Conservation (phyloP, 2,329 filamentous ascomycete species). For the Cladosporium phlei region DNA sequence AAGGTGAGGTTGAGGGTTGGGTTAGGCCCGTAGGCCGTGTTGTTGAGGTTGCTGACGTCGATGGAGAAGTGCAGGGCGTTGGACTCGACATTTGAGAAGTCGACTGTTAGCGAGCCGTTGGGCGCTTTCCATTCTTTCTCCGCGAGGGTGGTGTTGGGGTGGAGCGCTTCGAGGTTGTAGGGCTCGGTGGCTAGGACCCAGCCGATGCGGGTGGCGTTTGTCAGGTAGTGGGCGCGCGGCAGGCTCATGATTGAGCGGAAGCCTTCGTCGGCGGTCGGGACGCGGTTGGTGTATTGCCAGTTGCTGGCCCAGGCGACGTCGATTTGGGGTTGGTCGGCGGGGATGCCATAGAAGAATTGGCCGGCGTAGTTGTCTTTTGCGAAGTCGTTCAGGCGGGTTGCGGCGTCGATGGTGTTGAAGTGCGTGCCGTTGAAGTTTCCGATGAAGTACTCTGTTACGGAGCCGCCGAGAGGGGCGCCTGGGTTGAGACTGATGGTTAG, state of each 20-base stretch:
- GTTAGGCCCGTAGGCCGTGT: constrained; percentile 12
- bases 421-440: constrained; percentile 59
- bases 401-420: constrained; percentile 44
- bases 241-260: constrained; percentile 50
- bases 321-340: constrained; percentile 37
- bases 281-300: constrained; percentile 50
- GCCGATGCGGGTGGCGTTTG: constrained; percentile 46
- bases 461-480: constrained; percentile 52
- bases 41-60: constrained; percentile 43
- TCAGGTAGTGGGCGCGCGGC: constrained; percentile 48
- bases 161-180: constrained; percentile 45
- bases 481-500: constrained; percentile 53
- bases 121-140: constrained; percentile 37
- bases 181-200: constrained; percentile 48
- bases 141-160: constrained; percentile 40
- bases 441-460: constrained; percentile 51
- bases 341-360: constrained; percentile 49
- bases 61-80: constrained; percentile 51
- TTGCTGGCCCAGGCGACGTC: constrained; percentile 54
- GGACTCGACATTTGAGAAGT: constrained; percentile 47
- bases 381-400: constrained; percentile 20
- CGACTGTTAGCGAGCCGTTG: constrained; percentile 46
- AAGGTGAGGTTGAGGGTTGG: constrained; percentile 49
- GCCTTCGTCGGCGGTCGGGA: constrained; percentile 50
- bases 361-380: constrained; percentile 49